Evolutionary conservation across 306 rosid genomes (phyloP), one percentile per base, ranked within the genome.

Genomic region (Parietaria judaica): DNA sequence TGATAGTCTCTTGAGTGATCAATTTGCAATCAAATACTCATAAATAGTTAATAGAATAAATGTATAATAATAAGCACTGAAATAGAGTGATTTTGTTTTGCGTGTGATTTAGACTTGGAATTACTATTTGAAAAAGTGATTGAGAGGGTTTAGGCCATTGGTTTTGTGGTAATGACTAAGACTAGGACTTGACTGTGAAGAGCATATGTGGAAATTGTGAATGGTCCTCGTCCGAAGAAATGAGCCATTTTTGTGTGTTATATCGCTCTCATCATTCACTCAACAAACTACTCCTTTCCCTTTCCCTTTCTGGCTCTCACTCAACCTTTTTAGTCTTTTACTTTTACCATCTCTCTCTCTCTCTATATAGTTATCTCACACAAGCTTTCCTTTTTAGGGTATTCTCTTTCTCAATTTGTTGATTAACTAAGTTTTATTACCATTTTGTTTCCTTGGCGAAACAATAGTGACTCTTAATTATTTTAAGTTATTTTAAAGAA

Each of bases 251-350:
- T 37, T 61, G 15, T 16, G 80, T 72, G 86, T 72, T 69, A 56
- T 71, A 80, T 86, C 84, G 69, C 83, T 86, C 74, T 83, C 88
- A 76, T 61, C 65, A 59, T 76, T 82, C 79, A 73, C 72, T 66
- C 38, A 74, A 76, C 78, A 78, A 73, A 71, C 78, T n/a, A 61
- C 79, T 74, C 66, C 60, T 72, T 70, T 56, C 74, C 77, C 77
- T 73, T 82, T 69, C 82, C 81, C 82, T 80, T 72, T 73, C 70
- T 63, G 65, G 76, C 68, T 60, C 76, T 76, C 63, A 48, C 62
- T 51, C 44, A 8, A 36, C 44, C 76, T 60, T 44, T 23, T 31
- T 49, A 17, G 46, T 47, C 23, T 41, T 67, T 58, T 38, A 65
- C 68, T 56, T 46, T 46, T 72, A 36, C 4, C 51, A 43, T 66